Percentiles rank a stretch among this genome's conserved stretches.
Conservation (phyloP, 768 basidiomycete genomes). For the Xerocomus brunneocitrinus region DNA sequence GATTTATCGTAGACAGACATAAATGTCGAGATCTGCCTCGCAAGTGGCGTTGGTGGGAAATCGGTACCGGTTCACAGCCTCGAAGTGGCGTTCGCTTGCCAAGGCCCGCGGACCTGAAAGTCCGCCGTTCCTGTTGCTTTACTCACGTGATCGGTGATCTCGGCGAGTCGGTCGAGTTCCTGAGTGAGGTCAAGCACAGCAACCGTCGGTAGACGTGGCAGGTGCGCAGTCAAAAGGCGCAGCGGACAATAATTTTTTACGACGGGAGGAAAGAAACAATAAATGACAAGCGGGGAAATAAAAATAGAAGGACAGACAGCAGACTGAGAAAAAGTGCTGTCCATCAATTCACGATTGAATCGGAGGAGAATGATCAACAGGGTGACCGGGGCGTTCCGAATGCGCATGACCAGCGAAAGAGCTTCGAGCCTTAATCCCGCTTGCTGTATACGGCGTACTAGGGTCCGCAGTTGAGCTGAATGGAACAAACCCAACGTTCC, state of each 20-base stretch:
- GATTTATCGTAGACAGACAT: neutral
- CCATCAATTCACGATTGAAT: neutral
- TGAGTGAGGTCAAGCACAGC: slow-evolving; percentile 13
- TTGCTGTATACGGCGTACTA: neutral
- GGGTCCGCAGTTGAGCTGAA: neutral
- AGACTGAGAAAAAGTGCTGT: neutral
- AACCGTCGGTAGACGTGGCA: neutral
- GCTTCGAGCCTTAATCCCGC: neutral
- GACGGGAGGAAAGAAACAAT: neutral
- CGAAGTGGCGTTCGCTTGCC: neutral
- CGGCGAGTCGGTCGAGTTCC: slow-evolving; percentile 1
- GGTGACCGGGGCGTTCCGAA: neutral
- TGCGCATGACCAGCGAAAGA: neutral
- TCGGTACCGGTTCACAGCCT: slow-evolving; percentile 13
- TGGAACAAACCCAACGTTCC: neutral
- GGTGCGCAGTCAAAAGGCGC: slow-evolving; percentile 11
- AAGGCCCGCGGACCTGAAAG: neutral
- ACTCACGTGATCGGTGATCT: slow-evolving; percentile 14
- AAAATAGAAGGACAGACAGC: neutral
- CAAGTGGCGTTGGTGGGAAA: neutral
- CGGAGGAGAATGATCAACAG: no score
- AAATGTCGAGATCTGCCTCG: neutral
- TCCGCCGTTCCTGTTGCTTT: neutral
- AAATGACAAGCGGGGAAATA: neutral
- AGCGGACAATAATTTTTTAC: neutral